A percentile compares a stretch with the other conserved stretches of the same genome.
Conservation (phyloP, 345 rosid species). For the Acer yangbiense region DNA sequence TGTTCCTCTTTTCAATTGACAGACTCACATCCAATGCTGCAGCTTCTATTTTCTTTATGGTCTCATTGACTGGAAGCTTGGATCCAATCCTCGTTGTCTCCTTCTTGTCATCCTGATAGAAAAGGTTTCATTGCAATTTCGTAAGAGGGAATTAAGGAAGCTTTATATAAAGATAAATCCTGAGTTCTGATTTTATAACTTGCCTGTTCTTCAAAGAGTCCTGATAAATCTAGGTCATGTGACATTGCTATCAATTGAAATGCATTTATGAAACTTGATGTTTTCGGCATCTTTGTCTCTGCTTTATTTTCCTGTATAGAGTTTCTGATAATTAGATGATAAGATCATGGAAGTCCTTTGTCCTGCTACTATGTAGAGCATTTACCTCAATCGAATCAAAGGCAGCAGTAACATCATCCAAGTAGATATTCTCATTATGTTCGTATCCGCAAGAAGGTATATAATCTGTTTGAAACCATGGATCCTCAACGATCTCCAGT, state of each 20-base stretch:
- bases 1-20: constrained; percentile 56
- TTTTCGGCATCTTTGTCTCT: constrained; percentile 43
- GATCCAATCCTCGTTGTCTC: constrained; percentile 72
- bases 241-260: constrained; percentile 95
- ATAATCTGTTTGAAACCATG: constrained; percentile 78
- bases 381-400: constrained; percentile 62
- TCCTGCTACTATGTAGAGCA: constrained; percentile 11
- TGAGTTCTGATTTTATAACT: constrained; percentile 24
- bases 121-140: constrained; percentile 6
- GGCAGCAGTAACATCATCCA: constrained; percentile 59
- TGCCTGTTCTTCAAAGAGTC: constrained; percentile 85
- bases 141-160: constrained; percentile 15
- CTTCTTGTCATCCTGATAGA: constrained; percentile 61
- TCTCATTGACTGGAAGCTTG: constrained; percentile 62
- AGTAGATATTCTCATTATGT: constrained; percentile 35
- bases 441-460: constrained; percentile 48
- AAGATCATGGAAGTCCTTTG: constrained; percentile 9
- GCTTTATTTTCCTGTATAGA: constrained; percentile 51
- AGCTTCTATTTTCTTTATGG: constrained; percentile 80
- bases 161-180: not conserved
- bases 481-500: constrained; percentile 68
- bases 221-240: constrained; percentile 85
- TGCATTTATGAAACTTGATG: constrained; percentile 84
- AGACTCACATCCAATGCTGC: constrained; percentile 70
- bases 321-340: constrained; percentile 18